Percentiles rank a stretch among this genome's conserved stretches.
These are phyloP conservation scores for Sinapis alba DNA, from an alignment of 441 rosid species.

Conservation along the genomic window DNA sequence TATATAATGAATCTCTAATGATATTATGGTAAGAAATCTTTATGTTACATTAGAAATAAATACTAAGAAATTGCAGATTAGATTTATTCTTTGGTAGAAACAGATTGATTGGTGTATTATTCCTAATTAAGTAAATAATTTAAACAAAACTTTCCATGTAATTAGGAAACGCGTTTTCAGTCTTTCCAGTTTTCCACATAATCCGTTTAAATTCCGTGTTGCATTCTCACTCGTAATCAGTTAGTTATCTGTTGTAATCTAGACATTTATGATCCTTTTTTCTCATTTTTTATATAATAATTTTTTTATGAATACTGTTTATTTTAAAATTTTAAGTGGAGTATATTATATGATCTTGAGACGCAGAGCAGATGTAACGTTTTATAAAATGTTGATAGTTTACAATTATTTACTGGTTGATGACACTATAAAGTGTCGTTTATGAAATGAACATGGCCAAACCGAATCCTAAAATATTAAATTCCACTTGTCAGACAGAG, in stretches of 20 bases:
- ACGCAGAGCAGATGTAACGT: neutral
- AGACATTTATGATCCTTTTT: neutral
- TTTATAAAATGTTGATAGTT: neutral
- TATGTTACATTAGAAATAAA: neutral
- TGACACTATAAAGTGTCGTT: neutral
- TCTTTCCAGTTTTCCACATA: neutral
- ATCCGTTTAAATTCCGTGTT: neutral
- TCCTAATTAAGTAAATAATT: neutral
- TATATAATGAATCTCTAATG: too few species aligned
- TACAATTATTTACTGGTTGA: neutral
- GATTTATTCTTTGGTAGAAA: neutral
- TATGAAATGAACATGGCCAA: neutral
- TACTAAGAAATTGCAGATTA: neutral
- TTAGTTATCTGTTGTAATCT: neutral
- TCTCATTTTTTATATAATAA: neutral
- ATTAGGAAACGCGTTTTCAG: neutral
- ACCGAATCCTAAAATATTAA: neutral
- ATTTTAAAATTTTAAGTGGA: neutral
- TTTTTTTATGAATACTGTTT: neutral
- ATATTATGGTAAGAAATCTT: neutral
- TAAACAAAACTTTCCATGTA: neutral
- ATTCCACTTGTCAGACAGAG: neutral
- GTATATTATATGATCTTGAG: neutral
- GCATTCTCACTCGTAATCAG: neutral
- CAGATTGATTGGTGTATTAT: neutral